Evolutionary conservation across 805 yeast genomes (phyloP), one percentile per base, ranked within the genome.

Genomic region (Naumovozyma dairenensis): DNA sequence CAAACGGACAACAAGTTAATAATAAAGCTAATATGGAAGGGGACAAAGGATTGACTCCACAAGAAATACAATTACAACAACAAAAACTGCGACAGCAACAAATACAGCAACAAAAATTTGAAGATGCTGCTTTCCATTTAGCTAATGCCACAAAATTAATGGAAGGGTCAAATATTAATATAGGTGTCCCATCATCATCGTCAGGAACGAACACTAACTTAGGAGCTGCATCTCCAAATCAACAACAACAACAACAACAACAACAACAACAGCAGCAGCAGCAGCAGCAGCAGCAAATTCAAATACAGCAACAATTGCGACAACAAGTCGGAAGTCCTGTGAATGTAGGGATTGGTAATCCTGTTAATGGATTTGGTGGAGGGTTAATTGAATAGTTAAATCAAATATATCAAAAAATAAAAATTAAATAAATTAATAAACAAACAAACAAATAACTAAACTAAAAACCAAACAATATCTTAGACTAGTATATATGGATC

Each of bases 51-150:
- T 39, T 55, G 17, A 54, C 59, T 2, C 60, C 59, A 7, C 56
- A 50, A 32, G 60, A 53, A 19, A 55, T 55, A 22, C 60, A 55
- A 38, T 38, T 41, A 20, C 60, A 54, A 28, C 60, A 55, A 25
- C 59, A 53, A 38, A 48, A 51, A 31, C 40, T 55, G 33, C 48
- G 57, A 39, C 59, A 55, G 34, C 59, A 55, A 28, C 60, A 55
- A 33, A 30, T 52, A 5, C 60, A 56, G 34, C 59, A 56, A 26
- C 58, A 53, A 29, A 44, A 52, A 21, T 52, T 52, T 29, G 59
- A 56, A 37, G 54, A 51, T 6, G 60, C 58, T 5, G 58, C 57
- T 12, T 51, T 45, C 28, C 57, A 55, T 29, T 31, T 53, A 14
- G 53, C 57, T 2, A 55, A 54, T 31, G 53, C 57, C 4, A 45